A percentile compares a stretch with the other conserved stretches of the same genome.
These are phyloP conservation scores for Telfairia occidentalis DNA, from an alignment of 331 rosid species.

Conservation along the genomic window DNA sequence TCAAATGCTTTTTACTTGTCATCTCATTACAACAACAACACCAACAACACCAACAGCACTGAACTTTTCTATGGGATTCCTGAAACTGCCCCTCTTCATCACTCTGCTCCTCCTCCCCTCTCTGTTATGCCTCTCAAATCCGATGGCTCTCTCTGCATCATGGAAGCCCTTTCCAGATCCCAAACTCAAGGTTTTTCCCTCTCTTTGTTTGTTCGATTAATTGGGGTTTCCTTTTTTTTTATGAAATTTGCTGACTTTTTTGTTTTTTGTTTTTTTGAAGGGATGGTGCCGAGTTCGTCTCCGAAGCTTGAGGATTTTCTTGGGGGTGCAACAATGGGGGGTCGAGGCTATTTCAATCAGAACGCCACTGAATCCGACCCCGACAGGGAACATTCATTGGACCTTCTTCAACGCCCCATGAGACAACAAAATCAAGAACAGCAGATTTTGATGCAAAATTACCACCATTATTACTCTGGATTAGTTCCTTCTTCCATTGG, in stretches of 20 bases:
- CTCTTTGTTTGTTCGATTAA: background rate
- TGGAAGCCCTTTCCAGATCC: slow-evolving; percentile 88
- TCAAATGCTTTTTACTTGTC: slow-evolving; percentile 42
- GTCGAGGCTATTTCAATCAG: slow-evolving; percentile 43
- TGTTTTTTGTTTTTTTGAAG: slow-evolving; percentile 19
- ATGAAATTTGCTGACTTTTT: background rate
- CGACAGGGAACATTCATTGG: slow-evolving; percentile 25
- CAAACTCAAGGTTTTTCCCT: slow-evolving; percentile 50
- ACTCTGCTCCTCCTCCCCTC: slow-evolving; percentile 33
- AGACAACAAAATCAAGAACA: slow-evolving; percentile 26
- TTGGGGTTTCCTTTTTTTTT: background rate
- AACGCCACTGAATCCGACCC: slow-evolving; percentile 32
- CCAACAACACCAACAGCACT: slow-evolving; percentile 17
- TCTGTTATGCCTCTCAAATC: slow-evolving; percentile 82
- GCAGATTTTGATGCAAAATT: slow-evolving; percentile 8
- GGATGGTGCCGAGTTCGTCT: slow-evolving; percentile 55
- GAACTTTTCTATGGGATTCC: slow-evolving; percentile 41
- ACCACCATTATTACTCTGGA: background rate
- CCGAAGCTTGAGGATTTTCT: slow-evolving; percentile 89
- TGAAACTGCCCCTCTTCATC: slow-evolving; percentile 32
- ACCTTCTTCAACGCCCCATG: slow-evolving; percentile 30
- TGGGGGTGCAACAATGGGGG: slow-evolving; percentile 69
- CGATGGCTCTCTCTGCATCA: slow-evolving; percentile 82
- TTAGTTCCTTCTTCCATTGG: background rate
- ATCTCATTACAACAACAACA: slow-evolving; percentile 23